Evolutionary conservation across 1,284 basidiomycete genomes (phyloP).

Genomic region (Marasmius oreades): DNA sequence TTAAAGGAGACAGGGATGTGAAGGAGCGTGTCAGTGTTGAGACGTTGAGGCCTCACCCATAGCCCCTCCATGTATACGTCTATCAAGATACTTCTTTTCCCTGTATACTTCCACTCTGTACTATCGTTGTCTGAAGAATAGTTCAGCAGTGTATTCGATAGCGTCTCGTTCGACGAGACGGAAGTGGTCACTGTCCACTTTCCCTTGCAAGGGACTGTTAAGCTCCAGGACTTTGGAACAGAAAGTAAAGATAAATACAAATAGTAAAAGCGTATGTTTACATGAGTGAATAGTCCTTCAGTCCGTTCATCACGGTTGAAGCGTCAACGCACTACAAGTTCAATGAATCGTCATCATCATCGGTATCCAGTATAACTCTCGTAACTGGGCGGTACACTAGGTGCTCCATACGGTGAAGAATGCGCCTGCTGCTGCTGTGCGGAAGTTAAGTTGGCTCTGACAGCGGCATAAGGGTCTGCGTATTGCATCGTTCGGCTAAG

Average conservation of each 20-base stretch:
- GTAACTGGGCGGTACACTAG: conserved; percentile 41
- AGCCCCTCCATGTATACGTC: too few relatives aligned
- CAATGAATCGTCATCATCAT: conserved; percentile 17
- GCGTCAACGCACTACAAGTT: neutral
- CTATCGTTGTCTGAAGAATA: neutral
- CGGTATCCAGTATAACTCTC: conserved; percentile 45
- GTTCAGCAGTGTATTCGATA: neutral
- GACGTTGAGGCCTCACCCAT: too few relatives aligned
- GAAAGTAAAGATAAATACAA: conserved; percentile 1
- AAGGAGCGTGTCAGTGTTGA: too few relatives aligned
- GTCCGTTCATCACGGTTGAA: neutral
- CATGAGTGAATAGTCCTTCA: neutral
- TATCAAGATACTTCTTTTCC: too few relatives aligned
- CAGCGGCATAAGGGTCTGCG: conserved; percentile 77
- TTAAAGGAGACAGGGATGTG: too few relatives aligned
- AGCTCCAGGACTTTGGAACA: too few relatives aligned
- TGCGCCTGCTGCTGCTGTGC: conserved; percentile 20
- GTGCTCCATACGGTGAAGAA: conserved; percentile 20
- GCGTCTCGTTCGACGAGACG: too few relatives aligned
- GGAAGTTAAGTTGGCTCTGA: conserved; percentile 50
- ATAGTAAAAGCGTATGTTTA: conserved; percentile 4
- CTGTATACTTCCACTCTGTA: too few relatives aligned
- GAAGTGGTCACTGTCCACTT: too few relatives aligned
- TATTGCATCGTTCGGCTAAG: conserved; percentile 88
- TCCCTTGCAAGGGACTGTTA: too few relatives aligned